A percentile compares a stretch with the other conserved stretches of the same genome.
Conservation (phyloP, 2,329 filamentous ascomycete species). For the Alternaria triticina region DNA sequence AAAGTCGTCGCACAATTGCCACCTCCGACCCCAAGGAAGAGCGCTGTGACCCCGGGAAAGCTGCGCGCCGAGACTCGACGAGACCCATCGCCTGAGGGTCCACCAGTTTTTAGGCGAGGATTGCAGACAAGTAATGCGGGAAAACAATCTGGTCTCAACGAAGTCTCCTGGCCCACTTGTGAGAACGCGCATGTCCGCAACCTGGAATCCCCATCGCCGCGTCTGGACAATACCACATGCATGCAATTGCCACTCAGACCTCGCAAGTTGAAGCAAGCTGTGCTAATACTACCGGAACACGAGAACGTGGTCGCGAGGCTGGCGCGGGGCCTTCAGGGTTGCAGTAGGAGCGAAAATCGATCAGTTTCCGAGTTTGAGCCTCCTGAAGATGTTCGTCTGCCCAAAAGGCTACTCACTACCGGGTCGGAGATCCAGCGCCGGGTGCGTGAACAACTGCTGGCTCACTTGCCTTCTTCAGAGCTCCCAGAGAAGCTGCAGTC, state of each 20-base stretch:
- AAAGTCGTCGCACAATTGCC: slow-evolving; percentile 15
- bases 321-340: slow-evolving; percentile 22
- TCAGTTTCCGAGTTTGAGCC: slow-evolving; percentile 18
- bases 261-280: slow-evolving; percentile 51
- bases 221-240: not conserved
- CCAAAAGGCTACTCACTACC: slow-evolving; percentile 45
- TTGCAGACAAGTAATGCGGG: slow-evolving; percentile 41
- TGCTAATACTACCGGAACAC: slow-evolving; percentile 23
- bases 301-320: slow-evolving; percentile 37
- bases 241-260: slow-evolving; percentile 13
- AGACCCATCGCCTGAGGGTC: slow-evolving; percentile 20
- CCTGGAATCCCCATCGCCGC: slow-evolving; percentile 4
- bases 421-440: slow-evolving; percentile 49
- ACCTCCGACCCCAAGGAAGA: slow-evolving; percentile 33
- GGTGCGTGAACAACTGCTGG: slow-evolving; percentile 37
- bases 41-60: slow-evolving; percentile 57
- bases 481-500: not conserved
- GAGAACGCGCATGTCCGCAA: slow-evolving; percentile 58
- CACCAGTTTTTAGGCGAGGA: slow-evolving; percentile 28
- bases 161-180: slow-evolving; percentile 74
- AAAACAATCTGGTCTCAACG: slow-evolving; percentile 69
- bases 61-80: slow-evolving; percentile 44
- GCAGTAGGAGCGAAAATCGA: not conserved
- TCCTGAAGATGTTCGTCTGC: slow-evolving; percentile 39
- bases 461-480: slow-evolving; percentile 21